phyloP scores from a whole-genome alignment of 805 yeast species.

The Hanseniaspora clermontiae region DNA sequence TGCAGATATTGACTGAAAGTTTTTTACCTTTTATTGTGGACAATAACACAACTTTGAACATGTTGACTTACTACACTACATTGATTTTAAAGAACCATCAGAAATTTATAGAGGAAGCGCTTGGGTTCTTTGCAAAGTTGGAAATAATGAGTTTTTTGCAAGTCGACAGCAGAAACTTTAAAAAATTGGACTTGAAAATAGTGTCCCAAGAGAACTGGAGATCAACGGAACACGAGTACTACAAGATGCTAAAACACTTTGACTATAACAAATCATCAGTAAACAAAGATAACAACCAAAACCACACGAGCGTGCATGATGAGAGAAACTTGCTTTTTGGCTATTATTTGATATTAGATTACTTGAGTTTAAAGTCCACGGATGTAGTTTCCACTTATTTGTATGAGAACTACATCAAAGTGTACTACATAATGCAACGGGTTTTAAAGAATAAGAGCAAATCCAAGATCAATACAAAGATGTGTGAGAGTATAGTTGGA shows the following conservation, averaged over 20 bases:
- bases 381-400: conserved; percentile 1
- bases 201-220: neutral
- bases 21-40: neutral
- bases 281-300: neutral
- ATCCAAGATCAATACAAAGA: neutral
- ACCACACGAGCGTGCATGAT: neutral
- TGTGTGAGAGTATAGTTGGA: neutral
- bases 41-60: neutral
- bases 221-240: neutral
- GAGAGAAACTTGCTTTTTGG: neutral
- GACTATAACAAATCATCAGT: neutral
- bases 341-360: neutral
- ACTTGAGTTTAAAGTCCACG: neutral
- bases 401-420: conserved; percentile 10
- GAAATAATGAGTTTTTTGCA: neutral
- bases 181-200: neutral
- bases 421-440: neutral
- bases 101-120: neutral
- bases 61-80: neutral
- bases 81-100: neutral
- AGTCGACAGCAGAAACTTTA: neutral
- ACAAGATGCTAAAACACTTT: neutral
- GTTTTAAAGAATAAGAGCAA: neutral
- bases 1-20: neutral
- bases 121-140: neutral